Evolutionary conservation across 495 filamentous ascomycete genomes (phyloP), one percentile per base, ranked within the genome.

Genomic region (Neurospora sp.): DNA sequence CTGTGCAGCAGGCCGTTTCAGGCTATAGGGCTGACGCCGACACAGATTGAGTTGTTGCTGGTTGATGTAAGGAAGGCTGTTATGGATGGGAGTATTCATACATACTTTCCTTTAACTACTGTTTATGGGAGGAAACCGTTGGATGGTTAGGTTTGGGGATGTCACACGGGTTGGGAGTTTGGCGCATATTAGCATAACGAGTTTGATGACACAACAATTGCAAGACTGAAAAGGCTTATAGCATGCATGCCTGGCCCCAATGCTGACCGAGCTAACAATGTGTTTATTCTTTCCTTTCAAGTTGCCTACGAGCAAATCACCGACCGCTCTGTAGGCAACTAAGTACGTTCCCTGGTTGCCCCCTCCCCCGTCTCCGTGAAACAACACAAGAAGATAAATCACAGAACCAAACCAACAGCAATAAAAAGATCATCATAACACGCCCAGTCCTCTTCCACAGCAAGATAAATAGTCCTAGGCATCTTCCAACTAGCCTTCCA

Each of bases 41-140:
- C 79, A 69, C 80, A 83, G 74, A 83, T 83, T 27, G 81, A 83
- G 76, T 78, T 81, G 75, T 80, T 82, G 18, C 73, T 83, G 44
- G 75, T 82, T 10, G 81, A 82, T 18, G 81, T 83, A 39, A 70
- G 81, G 2, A 81, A 79, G 74, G 76, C 78, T 31, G 38, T 81
- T 3, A 81, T 80, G 80, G 73, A 81, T 35, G 37, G 20, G 1
- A 75, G 75, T 35, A 70, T 78, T 35, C 81, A 83, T 69, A 74
- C 77, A 9, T 83, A 81, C 45, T 75, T 81, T 12, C 72, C 72
- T 7, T 78, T 78, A 68, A 75, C 79, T 68, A 76, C 74, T 22
- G 77, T 83, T n/a, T 77, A 78, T 69, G 81, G 72, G 45, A 59
- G 75, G 75, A 83, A 83, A 71, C 81, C 81, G 27, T 20, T 74